A percentile compares a stretch with the other conserved stretches of the same genome.
Conservation (phyloP, 148 eudicot genomes). For the Hydrangea macrophylla region DNA sequence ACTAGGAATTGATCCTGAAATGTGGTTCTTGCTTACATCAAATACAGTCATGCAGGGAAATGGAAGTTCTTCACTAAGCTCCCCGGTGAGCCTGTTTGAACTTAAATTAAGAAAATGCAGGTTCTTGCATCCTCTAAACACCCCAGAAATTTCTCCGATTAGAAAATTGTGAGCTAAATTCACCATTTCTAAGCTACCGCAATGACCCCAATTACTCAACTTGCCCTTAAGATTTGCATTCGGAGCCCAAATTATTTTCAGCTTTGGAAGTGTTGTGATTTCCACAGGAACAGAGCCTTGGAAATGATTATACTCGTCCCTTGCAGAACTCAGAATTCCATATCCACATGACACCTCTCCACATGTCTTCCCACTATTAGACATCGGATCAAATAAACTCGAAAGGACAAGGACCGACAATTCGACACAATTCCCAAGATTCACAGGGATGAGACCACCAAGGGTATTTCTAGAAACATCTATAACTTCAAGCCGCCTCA, state of each 20-base stretch:
- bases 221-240: conserved; percentile 37
- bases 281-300: conserved; percentile 45
- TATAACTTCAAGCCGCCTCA: conserved; percentile 48
- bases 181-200: conserved; percentile 31
- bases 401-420: conserved; percentile 57
- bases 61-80: conserved; percentile 22
- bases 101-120: conserved; percentile 41
- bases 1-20: conserved; percentile 30
- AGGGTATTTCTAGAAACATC: conserved; percentile 60
- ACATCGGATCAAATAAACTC: conserved; percentile 18
- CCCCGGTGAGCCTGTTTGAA: conserved; percentile 32
- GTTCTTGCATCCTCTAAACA: conserved; percentile 35
- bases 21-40: conserved; percentile 27
- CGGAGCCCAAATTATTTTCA: conserved; percentile 60
- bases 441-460: conserved; percentile 42
- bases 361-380: background rate
- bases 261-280: conserved; percentile 38
- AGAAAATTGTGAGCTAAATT: conserved; percentile 42
- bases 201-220: conserved; percentile 35
- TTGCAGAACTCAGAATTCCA: conserved; percentile 2
- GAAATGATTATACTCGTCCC: conserved; percentile 35
- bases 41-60: conserved; percentile 32
- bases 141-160: conserved; percentile 19
- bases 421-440: conserved; percentile 43
- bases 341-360: background rate